Evolutionary conservation across 2,329 filamentous ascomycete genomes (phyloP), one percentile per base, ranked within the genome.

Genomic region (Rutstroemia sp.): DNA sequence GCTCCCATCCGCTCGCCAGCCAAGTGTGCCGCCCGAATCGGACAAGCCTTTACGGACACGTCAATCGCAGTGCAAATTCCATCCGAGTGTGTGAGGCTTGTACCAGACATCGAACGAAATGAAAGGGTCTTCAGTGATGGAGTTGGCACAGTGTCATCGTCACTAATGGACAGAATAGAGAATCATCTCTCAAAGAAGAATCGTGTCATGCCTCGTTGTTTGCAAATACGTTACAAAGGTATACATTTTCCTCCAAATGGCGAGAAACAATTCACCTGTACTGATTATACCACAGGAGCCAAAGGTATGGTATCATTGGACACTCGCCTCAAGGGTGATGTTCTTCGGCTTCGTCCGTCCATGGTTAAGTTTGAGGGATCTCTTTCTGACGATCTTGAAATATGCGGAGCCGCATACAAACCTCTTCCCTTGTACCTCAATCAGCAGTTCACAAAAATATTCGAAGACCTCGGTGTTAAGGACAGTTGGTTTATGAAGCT

Each of bases 221-320:
- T 90, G 47, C 90, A 95, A 64, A 87, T 95, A 45, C 80, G 90
- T 2, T 86, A 82, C 67, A 82, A 77, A 27, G 88, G 79, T 74
- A 71, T 62, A 67, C 58, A 25, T 12, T 30, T 27, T n/a, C n/a
- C n/a, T n/a, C n/a, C n/a, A n/a, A n/a, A 6, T 34, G n/a, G 6
- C 27, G 9, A 8, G 2, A 9, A 19, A 3, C 37, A 16, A 12
- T 8, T 53, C 5, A 23, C 23, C 21, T 19, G n/a, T 52, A 38
- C 39, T 52, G 23, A 44, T 38, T 21, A 10, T 37, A 16, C 5
- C 19, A 48, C 12, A 37, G 78, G 87, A 0, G 83, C 82, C 4
- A 95, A 95, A 70, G 90, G 89, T 0, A 89, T 92, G 82, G 75
- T 94, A 0, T 81, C 86, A 0, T 71, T 92, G 0, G 88, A 95